Evolutionary conservation across 768 basidiomycete species (phyloP), one percentile per base, ranked within the genome.

Genomic region (Suillus plorans): DNA sequence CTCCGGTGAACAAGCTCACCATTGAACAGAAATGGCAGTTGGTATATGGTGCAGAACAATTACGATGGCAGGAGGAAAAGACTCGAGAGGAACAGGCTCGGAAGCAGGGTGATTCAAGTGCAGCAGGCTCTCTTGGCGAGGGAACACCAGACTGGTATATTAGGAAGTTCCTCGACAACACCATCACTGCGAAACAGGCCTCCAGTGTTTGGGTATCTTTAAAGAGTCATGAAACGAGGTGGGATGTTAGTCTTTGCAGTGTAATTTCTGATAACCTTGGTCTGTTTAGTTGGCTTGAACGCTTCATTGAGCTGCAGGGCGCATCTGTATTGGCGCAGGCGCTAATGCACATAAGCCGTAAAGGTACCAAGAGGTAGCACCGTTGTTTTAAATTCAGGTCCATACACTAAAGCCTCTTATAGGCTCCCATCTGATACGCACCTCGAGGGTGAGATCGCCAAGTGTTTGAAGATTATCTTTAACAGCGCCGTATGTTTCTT

Each of bases 81-180:
- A 83, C 80, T 66, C 83, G 87, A 69, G 85, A 88, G 66, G 86
- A 87, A 63, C 86, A 88, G 69, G 77, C 81, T 25, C 85, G 80
- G 72, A 87, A 80, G 72, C 87, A 87, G 70, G 79, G 79, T 7
- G 90, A 90, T 67, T 72, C 81, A 4, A 87, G 88, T 7, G 85
- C 86, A 62, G 69, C 85, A 8, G 76, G 79, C 7, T 74, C 82
- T 25, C 82, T 86, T 25, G 76, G 85, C 25, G 85, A 87, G 62
- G 89, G 90, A 66, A 87, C 91, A 10, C 95, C 96, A 1, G 92
- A 97, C 74, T 97, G 91, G 91, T 98, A 95, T 73, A 87, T 99
- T 68, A 86, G 89, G 76, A 94, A 90, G 76, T 94, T 97, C 73
- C 81, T 98, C 72, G 91, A 96, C 72, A 87, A 87, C 65, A 91